These are phyloP conservation scores for Cladosporium sp. DNA, from an alignment of 2,329 filamentous ascomycete genomes.

Conservation along the genomic window DNA sequence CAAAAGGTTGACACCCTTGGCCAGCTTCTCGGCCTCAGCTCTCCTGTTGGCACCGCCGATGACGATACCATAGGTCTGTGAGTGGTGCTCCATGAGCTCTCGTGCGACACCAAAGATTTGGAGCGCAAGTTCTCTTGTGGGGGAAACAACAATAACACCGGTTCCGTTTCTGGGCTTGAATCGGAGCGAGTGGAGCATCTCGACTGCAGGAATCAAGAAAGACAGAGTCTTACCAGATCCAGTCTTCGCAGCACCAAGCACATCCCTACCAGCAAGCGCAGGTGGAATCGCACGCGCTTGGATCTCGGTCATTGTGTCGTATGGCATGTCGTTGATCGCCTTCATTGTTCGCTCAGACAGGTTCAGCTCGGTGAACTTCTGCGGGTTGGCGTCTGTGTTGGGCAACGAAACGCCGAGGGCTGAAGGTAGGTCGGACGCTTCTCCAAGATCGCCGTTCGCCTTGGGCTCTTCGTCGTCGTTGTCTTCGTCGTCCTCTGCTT, in stretches of 20 bases:
- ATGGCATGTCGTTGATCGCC: constrained; percentile 88
- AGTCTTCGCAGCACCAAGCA: constrained; percentile 93
- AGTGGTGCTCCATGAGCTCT: constrained; percentile 90
- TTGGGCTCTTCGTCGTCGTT: constrained; percentile 38
- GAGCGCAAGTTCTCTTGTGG: constrained; percentile 88
- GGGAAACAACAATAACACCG: constrained; percentile 88
- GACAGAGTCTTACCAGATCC: constrained; percentile 94
- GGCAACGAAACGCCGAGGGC: constrained; percentile 60
- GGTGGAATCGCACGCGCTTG: constrained; percentile 86
- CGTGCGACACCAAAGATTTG: constrained; percentile 95
- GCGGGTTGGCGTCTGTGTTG: constrained; percentile 61
- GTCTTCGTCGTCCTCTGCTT: constrained; percentile 39
- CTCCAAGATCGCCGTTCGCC: constrained; percentile 37
- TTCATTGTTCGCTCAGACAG: constrained; percentile 86
- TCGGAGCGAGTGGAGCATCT: constrained; percentile 84
- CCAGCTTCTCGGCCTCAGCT: constrained; percentile 90
- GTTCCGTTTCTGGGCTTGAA: constrained; percentile 95
- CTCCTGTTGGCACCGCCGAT: constrained; percentile 91
- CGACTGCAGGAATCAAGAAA: constrained; percentile 90
- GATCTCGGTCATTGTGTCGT: constrained; percentile 94
- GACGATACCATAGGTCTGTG: constrained; percentile 92
- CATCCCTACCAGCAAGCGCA: constrained; percentile 83
- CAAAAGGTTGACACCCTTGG: constrained; percentile 90
- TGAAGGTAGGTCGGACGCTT: constrained; percentile 55
- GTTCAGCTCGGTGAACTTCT: constrained; percentile 78